Base-by-base conservation (phyloP, 495 filamentous ascomycete genomes). In the Viridothelium virens region DNA sequence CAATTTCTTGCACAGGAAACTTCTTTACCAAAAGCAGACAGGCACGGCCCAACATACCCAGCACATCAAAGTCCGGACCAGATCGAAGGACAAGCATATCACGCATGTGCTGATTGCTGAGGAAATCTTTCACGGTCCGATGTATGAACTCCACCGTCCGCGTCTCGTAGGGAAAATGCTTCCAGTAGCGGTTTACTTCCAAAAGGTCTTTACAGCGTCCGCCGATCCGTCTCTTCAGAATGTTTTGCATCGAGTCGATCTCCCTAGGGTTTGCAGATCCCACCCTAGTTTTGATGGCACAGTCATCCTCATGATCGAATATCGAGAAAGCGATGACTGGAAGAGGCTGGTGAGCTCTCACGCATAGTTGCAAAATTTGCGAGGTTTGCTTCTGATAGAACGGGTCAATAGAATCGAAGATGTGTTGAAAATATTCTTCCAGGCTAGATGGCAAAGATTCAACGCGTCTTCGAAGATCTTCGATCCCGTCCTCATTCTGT, bases 341-440 rank as follows among this genome's bases (percentile, higher is more conserved):
- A 9, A 63, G 61, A 3, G 33, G 61, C 4, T 25, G 34, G 16
- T 63, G n/a, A 63, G 61, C 37, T 25, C 61, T 63, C n/a, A 47
- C 61, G 2, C 61, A 63, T 18, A 63, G 11, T 33, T 41, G 41
- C 16, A 65, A 56, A 7, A 65, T 65, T 53, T 53, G 38, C 44
- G 63, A 38, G 36, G 63, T 65, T 44, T 65, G 39, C 11, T 47
- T 9, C 41, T 50, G 41, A 25, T 65, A 65, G 63, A 65, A 65
- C n/a, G 41, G 36, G 37, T 65, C 63, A 18, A 65, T 47, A 56
- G 41, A 48, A 37, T 65, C 63, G 25, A 65, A 65, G 41, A 65
- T 65, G 46, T 39, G 46, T 37, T 65, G 38, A 37, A 65, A 65
- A 37, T 65, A 65, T 48, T 47, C 46, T 56, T 48, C 63, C 5